Conservation (phyloP, 441 rosid genomes). For the Gossypium trilobum region DNA sequence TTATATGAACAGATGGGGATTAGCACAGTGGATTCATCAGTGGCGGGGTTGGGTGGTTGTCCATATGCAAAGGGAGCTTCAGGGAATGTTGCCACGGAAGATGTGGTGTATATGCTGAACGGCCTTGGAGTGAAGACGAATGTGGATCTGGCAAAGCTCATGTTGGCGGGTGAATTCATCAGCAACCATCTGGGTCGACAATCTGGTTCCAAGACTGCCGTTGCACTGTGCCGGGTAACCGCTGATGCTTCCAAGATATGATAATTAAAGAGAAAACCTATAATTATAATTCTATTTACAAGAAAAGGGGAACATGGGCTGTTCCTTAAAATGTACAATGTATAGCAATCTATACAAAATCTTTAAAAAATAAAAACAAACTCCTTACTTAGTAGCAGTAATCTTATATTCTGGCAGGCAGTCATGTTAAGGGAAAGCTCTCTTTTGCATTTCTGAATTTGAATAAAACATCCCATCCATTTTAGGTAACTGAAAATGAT, state of each 20-base stretch:
- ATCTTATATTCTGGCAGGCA: not conserved
- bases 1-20: slow-evolving; percentile 66
- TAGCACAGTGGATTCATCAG: slow-evolving; percentile 64
- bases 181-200: slow-evolving; percentile 59
- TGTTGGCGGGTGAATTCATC: slow-evolving; percentile 75
- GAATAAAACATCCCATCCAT: not conserved
- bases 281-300: not conserved
- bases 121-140: slow-evolving; percentile 80
- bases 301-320: not conserved
- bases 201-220: slow-evolving; percentile 70
- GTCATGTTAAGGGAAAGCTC: not conserved
- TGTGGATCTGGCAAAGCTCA: slow-evolving; percentile 70
- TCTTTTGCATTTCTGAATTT: not conserved
- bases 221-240: slow-evolving; percentile 49
- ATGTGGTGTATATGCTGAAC: slow-evolving; percentile 78
- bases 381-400: not conserved
- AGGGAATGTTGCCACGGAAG: slow-evolving; percentile 89
- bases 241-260: slow-evolving; percentile 80
- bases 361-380: not conserved
- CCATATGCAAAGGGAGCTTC: slow-evolving; percentile 96
- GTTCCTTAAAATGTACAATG: not conserved
- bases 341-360: not conserved
- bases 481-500: too few species aligned
- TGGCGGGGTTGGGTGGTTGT: slow-evolving; percentile 90
- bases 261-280: slow-evolving; percentile 16